Evolutionary conservation across 2,329 filamentous ascomycete genomes (phyloP).

Genomic region (Pleoardoris graminearum): DNA sequence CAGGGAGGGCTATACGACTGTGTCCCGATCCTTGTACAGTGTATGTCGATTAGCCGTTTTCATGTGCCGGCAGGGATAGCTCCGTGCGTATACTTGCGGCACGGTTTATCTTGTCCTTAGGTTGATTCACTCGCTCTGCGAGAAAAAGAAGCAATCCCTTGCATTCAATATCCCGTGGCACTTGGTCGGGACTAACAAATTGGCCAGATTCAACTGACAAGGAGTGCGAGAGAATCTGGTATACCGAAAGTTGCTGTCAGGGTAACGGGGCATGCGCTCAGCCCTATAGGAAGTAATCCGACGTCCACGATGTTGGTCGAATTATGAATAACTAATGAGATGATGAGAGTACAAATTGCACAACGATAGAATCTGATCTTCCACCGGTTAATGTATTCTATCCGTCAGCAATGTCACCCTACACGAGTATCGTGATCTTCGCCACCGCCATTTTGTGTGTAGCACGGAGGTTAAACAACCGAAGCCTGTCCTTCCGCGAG

Average conservation of each 20-base stretch:
- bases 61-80: background rate
- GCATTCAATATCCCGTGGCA: background rate
- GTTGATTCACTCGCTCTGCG: too few species aligned
- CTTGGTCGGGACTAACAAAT: background rate
- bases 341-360: background rate
- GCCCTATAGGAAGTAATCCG: background rate
- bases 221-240: background rate
- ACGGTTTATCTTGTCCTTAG: too few species aligned
- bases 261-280: background rate
- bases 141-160: background rate
- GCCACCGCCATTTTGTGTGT: constrained; percentile 4
- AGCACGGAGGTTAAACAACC: background rate
- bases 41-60: background rate
- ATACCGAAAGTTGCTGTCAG: background rate
- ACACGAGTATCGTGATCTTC: background rate
- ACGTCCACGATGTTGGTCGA: background rate
- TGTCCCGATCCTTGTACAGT: background rate
- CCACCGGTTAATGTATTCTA: background rate
- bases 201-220: background rate
- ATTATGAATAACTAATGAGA: too few species aligned
- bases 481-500: background rate
- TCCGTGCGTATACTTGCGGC: too few species aligned
- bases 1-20: background rate
- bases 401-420: background rate
- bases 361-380: background rate